Evolutionary conservation across 192 early-diverging fungal species (phyloP), one percentile per base, ranked within the genome.

Genomic region (Dispira parvispora): DNA sequence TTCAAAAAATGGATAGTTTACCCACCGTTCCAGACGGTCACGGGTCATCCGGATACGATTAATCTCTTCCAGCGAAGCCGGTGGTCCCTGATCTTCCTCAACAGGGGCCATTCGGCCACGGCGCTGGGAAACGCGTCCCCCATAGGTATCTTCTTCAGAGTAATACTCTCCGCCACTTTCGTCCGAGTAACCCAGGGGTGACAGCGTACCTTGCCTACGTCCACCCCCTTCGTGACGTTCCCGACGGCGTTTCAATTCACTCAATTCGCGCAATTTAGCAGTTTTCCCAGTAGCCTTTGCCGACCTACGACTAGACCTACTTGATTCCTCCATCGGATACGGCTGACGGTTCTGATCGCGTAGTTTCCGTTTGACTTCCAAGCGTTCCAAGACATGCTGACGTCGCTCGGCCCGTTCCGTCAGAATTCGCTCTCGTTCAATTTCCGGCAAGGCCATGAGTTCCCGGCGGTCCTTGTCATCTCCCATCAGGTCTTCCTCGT

Each of bases 401-500:
- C 71, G 74, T 14, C 71, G 76, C 60, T 90, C 87, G 25, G 82
- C 79, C 28, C 88, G 81, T 52, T 90, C 88, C 11, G 80, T 72
- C 43, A 90, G 73, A 70, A 88, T 87, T 32, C 74, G 75, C 66
- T 90, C 88, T 57, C 88, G 77, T 52, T 88, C 85, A 20, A 90
- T 74, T 68, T 87, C 88, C 11, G 75, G 71, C 62, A 88, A 69
- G 23, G 83, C 76, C 25, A 75, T 69, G 25, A 89, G 74, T 63
- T 73, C 61, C 18, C 46, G 62, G 26, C 75, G 75, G 67, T 89
- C 87, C 20, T 80, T 76, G 52, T 84, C 80, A 63, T 85, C 82
- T 49, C 82, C 82, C 79, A 84, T 86, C 55, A 81, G 71, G 45
- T 88, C 87, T 8, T 79, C 76, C n/a, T 81, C 87, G 71, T 85